Percentiles rank a stretch among this genome's conserved stretches.
These are phyloP conservation scores for Calycina herbarum DNA, from an alignment of 2,329 filamentous ascomycete genomes.

Conservation along the genomic window DNA sequence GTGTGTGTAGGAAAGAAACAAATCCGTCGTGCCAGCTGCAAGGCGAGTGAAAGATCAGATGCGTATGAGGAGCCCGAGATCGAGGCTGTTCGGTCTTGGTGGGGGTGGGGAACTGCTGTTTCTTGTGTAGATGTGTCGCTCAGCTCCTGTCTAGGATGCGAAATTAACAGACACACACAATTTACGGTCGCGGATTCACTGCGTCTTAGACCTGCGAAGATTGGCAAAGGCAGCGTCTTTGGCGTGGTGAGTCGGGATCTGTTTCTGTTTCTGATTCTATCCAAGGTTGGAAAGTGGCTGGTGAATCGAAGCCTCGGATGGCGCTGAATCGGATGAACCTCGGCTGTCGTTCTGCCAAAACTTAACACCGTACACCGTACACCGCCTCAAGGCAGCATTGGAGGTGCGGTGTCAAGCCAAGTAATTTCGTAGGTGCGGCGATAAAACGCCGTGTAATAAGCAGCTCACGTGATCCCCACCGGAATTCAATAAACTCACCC, in stretches of 20 bases:
- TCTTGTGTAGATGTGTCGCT: not conserved
- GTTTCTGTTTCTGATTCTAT: not conserved
- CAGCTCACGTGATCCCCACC: too few species aligned
- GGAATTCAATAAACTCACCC: too few species aligned
- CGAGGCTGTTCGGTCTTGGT: not conserved
- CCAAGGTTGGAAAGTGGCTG: not conserved
- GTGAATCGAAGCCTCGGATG: not conserved
- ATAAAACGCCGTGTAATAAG: too few species aligned
- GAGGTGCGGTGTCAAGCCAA: too few species aligned
- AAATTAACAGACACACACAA: not conserved
- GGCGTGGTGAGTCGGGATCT: not conserved
- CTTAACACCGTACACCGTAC: too few species aligned
- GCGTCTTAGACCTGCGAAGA: not conserved
- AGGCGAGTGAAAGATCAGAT: not conserved
- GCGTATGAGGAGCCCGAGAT: not conserved
- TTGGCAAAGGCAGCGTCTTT: not conserved
- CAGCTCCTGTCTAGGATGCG: not conserved
- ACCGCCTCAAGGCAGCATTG: too few species aligned
- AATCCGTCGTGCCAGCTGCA: too few species aligned
- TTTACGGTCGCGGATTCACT: not conserved
- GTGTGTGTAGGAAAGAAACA: not conserved
- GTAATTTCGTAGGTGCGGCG: too few species aligned
- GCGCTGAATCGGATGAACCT: slow-evolving; percentile 6
- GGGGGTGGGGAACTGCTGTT: slow-evolving; percentile 8
- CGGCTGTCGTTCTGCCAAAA: not conserved